phyloP scores from a whole-genome alignment of 768 basidiomycete genomes.

The Coprinopsis cinerea region DNA sequence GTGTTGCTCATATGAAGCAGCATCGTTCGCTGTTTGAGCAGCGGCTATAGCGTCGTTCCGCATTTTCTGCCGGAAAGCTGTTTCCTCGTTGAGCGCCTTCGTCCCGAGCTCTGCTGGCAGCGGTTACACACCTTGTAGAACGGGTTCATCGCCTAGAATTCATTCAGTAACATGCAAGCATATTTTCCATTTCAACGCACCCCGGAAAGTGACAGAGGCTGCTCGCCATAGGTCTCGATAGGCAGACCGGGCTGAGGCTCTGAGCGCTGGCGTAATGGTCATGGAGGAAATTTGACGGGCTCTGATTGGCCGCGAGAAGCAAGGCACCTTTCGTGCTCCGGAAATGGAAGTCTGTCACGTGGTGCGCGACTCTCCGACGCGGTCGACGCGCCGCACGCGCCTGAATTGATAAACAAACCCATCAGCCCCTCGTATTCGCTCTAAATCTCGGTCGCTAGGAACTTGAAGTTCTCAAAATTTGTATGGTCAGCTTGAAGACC shows the following conservation, averaged over 20 bases:
- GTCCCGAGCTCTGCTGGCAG: slow-evolving; percentile 3
- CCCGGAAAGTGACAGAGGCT: slow-evolving; percentile 59
- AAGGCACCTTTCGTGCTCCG: neutral
- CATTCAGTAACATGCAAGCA: neutral
- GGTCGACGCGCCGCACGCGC: slow-evolving; percentile 1
- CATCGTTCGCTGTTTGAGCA: slow-evolving; percentile 34
- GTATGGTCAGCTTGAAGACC: neutral
- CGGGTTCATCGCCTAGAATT: slow-evolving; percentile 46
- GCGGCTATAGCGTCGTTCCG: slow-evolving; percentile 48
- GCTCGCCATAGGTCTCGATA: slow-evolving; percentile 71
- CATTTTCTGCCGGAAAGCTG: slow-evolving; percentile 74
- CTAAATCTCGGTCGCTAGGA: neutral
- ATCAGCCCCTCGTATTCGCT: neutral
- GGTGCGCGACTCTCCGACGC: slow-evolving; percentile 9
- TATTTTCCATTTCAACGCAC: slow-evolving; percentile 25
- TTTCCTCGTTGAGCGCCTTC: slow-evolving; percentile 5
- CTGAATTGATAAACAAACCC: neutral
- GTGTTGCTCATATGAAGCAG: slow-evolving; percentile 45
- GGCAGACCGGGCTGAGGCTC: slow-evolving; percentile 63
- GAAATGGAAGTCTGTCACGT: neutral
- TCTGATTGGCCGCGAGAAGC: slow-evolving; percentile 18
- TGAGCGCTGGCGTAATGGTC: slow-evolving; percentile 51
- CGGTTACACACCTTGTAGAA: slow-evolving; percentile 43
- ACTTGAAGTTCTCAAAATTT: neutral
- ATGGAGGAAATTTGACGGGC: slow-evolving; percentile 29